A percentile compares a stretch with the other conserved stretches of the same genome.
Evolutionary conservation across 2,329 filamentous ascomycete species (phyloP).

Genomic region (Rhynchosporium agropyri): DNA sequence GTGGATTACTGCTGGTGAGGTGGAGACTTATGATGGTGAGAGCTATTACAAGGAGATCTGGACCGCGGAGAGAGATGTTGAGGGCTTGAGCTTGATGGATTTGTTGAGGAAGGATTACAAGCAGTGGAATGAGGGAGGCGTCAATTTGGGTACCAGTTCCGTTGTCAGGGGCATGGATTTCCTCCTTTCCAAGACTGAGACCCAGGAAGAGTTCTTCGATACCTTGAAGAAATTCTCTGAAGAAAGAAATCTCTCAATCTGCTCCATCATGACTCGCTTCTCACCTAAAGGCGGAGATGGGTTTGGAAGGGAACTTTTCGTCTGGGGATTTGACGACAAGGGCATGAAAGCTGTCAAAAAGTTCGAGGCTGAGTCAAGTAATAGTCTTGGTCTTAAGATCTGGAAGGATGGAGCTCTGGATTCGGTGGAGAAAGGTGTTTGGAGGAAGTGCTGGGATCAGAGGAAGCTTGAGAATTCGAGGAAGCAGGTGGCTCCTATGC

Average conservation of each 20-base stretch:
- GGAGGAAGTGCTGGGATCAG: conserved; percentile 69
- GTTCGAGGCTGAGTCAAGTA: conserved; percentile 54
- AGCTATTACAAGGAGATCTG: conserved; percentile 62
- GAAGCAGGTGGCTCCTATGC: conserved; percentile 69
- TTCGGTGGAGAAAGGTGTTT: conserved; percentile 45
- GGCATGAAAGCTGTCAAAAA: conserved; percentile 54
- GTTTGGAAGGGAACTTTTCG: conserved; percentile 68
- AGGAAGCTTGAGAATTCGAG: conserved; percentile 61
- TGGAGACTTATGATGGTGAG: conserved; percentile 52
- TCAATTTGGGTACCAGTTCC: conserved; percentile 68
- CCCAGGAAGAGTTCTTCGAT: conserved; percentile 49
- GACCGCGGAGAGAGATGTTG: conserved; percentile 69
- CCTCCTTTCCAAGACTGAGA: conserved; percentile 57
- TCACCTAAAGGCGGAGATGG: conserved; percentile 51
- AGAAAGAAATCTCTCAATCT: conserved; percentile 63
- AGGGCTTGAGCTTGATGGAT: conserved; percentile 61
- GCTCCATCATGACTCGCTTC: conserved; percentile 68
- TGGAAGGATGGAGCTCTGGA: conserved; percentile 57
- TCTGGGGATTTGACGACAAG: conserved; percentile 61
- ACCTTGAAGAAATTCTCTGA: conserved; percentile 55
- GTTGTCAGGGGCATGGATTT: conserved; percentile 65
- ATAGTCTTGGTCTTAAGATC: conserved; percentile 57
- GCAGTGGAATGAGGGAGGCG: conserved; percentile 63
- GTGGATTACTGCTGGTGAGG: conserved; percentile 38
- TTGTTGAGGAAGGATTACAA: conserved; percentile 85